Evolutionary conservation across 129 eudicot genomes (phyloP).

Genomic region (Calendula officinalis): DNA sequence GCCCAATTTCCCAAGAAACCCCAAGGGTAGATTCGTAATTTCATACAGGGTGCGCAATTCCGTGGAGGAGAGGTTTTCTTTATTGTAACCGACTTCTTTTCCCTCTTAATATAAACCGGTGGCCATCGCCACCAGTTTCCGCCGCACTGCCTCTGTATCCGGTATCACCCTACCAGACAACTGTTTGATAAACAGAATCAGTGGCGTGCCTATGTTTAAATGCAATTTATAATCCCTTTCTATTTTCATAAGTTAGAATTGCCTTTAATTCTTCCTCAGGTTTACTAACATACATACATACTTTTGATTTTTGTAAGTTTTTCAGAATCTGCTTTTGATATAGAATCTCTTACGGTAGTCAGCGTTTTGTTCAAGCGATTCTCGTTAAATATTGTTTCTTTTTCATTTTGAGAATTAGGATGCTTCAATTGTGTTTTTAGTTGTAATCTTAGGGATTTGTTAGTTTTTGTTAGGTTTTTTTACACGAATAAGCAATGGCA

Average conservation of each 20-base stretch:
- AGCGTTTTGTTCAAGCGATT: conserved; percentile 23
- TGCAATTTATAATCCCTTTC: not conserved
- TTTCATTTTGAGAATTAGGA: not conserved
- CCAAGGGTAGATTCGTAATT: conserved; percentile 22
- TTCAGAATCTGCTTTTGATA: not conserved
- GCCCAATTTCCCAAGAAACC: conserved; percentile 21
- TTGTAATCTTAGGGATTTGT: conserved; percentile 1
- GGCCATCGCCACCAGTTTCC: conserved; percentile 32
- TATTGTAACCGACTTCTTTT: conserved; percentile 16
- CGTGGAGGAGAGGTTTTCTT: conserved; percentile 31
- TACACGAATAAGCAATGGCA: conserved; percentile 15
- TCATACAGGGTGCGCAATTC: not conserved
- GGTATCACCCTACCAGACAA: not conserved
- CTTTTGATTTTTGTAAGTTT: conserved; percentile 1
- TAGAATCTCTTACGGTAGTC: not conserved
- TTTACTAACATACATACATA: not conserved
- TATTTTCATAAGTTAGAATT: not conserved
- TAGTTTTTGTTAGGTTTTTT: conserved; percentile 5
- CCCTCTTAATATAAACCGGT: conserved; percentile 16
- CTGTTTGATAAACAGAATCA: conserved; percentile 2
- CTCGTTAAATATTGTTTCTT: not conserved
- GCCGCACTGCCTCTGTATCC: conserved; percentile 14
- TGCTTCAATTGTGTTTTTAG: not conserved
- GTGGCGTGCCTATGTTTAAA: conserved; percentile 26
- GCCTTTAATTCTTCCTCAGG: not conserved